phyloP scores from a whole-genome alignment of 352 stramenopile species.

The Phytopythium mirpurense region DNA sequence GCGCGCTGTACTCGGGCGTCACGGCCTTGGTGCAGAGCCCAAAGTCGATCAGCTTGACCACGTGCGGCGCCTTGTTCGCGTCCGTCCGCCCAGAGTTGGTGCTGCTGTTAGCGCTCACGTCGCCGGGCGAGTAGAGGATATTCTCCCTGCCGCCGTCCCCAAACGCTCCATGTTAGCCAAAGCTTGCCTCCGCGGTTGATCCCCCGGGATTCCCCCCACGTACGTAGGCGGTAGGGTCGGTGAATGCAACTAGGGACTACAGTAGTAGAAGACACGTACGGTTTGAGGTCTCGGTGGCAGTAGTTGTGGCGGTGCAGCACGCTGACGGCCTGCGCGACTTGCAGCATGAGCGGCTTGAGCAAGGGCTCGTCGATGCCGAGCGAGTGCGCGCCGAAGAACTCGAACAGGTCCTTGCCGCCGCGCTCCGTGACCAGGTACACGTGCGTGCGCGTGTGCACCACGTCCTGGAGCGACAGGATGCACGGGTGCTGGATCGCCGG shows the following conservation, averaged over 20 bases:
- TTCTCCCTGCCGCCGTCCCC: conserved; percentile 41
- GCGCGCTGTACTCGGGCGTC: conserved; percentile 22
- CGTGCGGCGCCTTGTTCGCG: conserved; percentile 4
- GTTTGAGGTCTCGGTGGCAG: conserved; percentile 77
- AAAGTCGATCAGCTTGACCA: conserved; percentile 82
- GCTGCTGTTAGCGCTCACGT: conserved; percentile 4
- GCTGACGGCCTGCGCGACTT: conserved; percentile 45
- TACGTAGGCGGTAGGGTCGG: too few species aligned
- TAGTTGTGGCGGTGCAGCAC: conserved; percentile 61
- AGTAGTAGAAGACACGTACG: conserved; percentile 24
- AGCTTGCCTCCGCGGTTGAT: too few species aligned
- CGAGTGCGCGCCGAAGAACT: conserved; percentile 55
- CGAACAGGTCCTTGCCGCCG: conserved; percentile 80
- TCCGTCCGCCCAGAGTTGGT: not conserved
- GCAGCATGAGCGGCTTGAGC: conserved; percentile 34
- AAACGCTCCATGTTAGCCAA: too few species aligned
- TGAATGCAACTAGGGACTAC: too few species aligned
- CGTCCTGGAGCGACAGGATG: conserved; percentile 62
- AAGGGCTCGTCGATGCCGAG: conserved; percentile 41
- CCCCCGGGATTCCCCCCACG: too few species aligned
- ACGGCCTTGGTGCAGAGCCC: conserved; percentile 56
- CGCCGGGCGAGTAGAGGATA: conserved; percentile 46
- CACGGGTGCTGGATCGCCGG: conserved; percentile 46
- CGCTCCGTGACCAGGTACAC: conserved; percentile 85
- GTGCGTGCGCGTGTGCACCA: conserved; percentile 71